Conservation (phyloP, 106 monocot genomes). For the Phalaenopsis aphrodite region DNA sequence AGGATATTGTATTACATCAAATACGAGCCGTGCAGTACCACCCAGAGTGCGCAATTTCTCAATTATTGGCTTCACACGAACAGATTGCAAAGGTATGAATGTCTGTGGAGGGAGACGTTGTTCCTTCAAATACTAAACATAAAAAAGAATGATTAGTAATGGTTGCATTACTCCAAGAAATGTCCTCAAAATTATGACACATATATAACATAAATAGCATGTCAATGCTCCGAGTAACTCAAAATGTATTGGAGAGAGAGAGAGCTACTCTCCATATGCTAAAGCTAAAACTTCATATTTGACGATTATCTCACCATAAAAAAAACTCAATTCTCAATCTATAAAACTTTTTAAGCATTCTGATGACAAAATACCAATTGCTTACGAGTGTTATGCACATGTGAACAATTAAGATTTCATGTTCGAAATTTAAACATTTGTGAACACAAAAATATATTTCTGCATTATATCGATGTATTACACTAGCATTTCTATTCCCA, state of each 20-base stretch:
- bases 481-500: not conserved
- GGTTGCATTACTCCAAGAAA: not conserved
- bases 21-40: conserved; percentile 81
- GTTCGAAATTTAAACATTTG: not conserved
- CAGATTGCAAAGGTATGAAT: conserved; percentile 87
- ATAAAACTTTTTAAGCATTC: not conserved
- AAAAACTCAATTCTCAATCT: not conserved
- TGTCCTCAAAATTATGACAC: not conserved
- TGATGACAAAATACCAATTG: not conserved
- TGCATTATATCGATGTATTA: not conserved
- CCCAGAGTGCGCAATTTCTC: conserved; percentile 83
- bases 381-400: not conserved
- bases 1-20: conserved; percentile 99
- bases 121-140: conserved; percentile 90
- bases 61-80: conserved; percentile 85
- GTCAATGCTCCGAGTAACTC: not conserved
- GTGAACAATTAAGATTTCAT: not conserved
- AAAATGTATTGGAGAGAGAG: not conserved
- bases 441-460: not conserved
- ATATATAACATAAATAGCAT: not conserved
- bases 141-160: not conserved
- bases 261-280: not conserved
- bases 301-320: not conserved
- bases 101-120: conserved; percentile 88
- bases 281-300: not conserved